Conservation (phyloP, 2,329 filamentous ascomycete species). For the Botryotinia narcissicola region DNA sequence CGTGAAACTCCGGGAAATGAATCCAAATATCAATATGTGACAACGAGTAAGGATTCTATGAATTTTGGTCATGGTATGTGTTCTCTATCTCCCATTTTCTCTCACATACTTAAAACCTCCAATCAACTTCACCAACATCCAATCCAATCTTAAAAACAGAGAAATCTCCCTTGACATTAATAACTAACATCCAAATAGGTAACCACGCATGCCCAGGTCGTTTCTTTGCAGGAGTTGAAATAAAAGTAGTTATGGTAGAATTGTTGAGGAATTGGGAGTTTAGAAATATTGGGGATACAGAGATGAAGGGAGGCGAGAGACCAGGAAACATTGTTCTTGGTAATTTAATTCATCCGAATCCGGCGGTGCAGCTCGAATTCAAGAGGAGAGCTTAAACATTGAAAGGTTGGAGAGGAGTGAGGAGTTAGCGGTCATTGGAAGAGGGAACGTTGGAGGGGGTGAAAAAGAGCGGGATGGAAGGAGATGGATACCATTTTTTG, state of each 20-base stretch:
- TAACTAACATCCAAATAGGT: neutral
- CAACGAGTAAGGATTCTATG: neutral
- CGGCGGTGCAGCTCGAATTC: neutral
- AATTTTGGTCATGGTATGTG: slow-evolving; percentile 14
- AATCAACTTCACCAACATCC: neutral
- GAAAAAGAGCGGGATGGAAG: neutral
- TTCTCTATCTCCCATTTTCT: neutral
- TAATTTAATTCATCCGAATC: neutral
- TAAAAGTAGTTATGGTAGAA: neutral
- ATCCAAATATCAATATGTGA: neutral
- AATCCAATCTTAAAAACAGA: neutral
- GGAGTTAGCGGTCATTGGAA: neutral
- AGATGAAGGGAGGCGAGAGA: neutral
- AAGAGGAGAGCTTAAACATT: neutral
- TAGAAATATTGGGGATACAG: neutral
- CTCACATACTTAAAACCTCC: neutral
- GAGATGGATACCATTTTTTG: neutral
- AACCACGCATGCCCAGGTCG: neutral
- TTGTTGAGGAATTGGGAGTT: neutral
- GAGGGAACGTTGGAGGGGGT: too few species aligned
- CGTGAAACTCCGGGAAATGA: neutral
- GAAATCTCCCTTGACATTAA: neutral
- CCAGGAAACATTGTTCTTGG: neutral
- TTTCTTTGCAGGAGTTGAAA: neutral
- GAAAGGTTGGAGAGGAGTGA: neutral